Conservation (phyloP, 208 protist species). For the Trypanosoma grayi region DNA sequence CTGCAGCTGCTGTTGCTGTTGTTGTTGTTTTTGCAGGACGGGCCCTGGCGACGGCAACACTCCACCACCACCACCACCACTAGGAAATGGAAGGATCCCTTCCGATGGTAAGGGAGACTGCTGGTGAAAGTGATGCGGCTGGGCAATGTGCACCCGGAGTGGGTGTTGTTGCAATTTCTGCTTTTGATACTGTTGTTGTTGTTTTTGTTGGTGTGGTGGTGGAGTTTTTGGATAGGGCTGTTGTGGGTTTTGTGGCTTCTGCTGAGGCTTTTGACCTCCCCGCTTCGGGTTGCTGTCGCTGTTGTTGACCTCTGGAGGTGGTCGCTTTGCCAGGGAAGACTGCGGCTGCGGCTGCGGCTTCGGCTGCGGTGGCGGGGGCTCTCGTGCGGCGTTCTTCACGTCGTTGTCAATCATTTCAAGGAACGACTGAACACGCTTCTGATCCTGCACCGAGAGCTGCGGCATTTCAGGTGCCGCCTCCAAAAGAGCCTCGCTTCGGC, state of each 20-base stretch:
- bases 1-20: neutral
- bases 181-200: conserved; percentile 1
- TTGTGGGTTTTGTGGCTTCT: neutral
- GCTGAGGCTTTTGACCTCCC: neutral
- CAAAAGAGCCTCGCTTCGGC: neutral
- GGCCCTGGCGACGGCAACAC: conserved; percentile 2
- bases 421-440: conserved; percentile 11
- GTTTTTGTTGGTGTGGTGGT: conserved; percentile 12
- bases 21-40: conserved; percentile 8
- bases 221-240: too few species aligned
- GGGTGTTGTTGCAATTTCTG: conserved; percentile 10
- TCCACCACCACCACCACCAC: neutral
- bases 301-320: neutral
- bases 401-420: conserved; percentile 9
- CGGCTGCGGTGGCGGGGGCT: neutral
- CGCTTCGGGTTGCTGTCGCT: neutral
- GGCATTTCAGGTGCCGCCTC: neutral
- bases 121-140: conserved; percentile 4
- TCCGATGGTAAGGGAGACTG: neutral
- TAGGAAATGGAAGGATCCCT: conserved; percentile 18
- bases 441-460: neutral
- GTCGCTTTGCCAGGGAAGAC: neutral
- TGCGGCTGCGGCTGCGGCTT: too few species aligned
- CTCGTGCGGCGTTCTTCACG: neutral
- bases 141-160: neutral